These are phyloP conservation scores for Suillus weaverae DNA, from an alignment of 768 basidiomycete genomes.

Conservation along the genomic window DNA sequence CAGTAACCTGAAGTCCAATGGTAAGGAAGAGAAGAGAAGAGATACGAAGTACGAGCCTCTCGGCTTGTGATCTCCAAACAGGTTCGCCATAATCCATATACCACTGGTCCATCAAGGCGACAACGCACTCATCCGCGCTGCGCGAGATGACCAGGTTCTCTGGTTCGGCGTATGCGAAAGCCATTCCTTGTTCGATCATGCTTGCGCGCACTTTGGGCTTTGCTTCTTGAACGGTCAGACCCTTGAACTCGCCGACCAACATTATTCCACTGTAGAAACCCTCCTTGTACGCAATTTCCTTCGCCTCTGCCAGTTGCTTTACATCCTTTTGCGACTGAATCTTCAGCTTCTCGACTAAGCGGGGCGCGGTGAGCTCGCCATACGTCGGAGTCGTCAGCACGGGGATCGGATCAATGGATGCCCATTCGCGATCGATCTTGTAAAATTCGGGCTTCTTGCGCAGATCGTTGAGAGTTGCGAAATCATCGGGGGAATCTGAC, in stretches of 20 bases:
- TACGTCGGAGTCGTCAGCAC: conserved; percentile 90
- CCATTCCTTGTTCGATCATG: conserved; percentile 77
- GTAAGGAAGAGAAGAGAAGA: conserved; percentile 1
- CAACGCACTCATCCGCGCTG: conserved; percentile 96
- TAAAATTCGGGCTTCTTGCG: conserved; percentile 97
- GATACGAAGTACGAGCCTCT: conserved; percentile 56
- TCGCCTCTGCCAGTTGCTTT: conserved; percentile 93
- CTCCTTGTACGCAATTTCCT: conserved; percentile 97
- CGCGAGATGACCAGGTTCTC: conserved; percentile 88
- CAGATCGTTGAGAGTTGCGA: conserved; percentile 82
- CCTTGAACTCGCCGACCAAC: conserved; percentile 89
- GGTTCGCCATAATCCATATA: conserved; percentile 96
- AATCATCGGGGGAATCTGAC: conserved; percentile 98
- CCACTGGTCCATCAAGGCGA: conserved; percentile 99
- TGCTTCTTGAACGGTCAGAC: conserved; percentile 84
- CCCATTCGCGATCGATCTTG: conserved; percentile 91
- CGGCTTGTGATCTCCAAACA: conserved; percentile 82
- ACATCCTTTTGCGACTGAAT: conserved; percentile 94
- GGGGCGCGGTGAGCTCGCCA: conserved; percentile 85
- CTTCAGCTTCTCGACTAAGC: conserved; percentile 84
- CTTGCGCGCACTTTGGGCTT: conserved; percentile 84
- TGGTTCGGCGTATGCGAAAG: conserved; percentile 93
- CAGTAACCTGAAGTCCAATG: conserved; percentile 54
- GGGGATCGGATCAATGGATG: conserved; percentile 78
- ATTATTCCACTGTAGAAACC: conserved; percentile 96